phyloP scores from a whole-genome alignment of 1,284 basidiomycete genomes.

The Puccinia horiana region DNA sequence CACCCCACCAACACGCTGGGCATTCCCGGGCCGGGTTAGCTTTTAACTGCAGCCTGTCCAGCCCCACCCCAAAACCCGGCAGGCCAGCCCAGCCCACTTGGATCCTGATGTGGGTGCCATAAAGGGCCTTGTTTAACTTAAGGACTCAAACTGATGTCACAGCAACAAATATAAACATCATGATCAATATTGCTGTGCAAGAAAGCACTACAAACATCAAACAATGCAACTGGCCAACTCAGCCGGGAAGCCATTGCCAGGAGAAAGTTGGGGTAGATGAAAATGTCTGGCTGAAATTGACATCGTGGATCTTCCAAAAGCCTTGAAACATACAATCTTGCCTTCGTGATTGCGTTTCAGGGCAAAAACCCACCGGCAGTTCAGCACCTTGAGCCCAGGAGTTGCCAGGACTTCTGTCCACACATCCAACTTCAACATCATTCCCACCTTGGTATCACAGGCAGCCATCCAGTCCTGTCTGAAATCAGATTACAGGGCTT shows the following conservation, averaged over 20 bases:
- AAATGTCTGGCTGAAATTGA: constrained; percentile 17
- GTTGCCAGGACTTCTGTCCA: background rate
- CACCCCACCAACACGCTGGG: no score
- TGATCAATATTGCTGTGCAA: constrained; percentile 20
- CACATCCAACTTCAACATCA: background rate
- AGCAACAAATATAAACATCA: background rate
- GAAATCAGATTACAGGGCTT: background rate
- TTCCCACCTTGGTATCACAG: background rate
- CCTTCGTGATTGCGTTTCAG: background rate
- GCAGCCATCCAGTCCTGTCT: background rate
- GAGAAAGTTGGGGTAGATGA: constrained; percentile 21
- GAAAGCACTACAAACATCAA: constrained; percentile 26
- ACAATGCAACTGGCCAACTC: background rate
- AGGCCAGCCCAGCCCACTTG: no score
- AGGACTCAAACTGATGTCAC: background rate
- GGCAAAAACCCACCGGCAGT: constrained; percentile 6
- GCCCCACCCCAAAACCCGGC: no score
- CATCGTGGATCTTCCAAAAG: background rate
- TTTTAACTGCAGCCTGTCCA: no score
- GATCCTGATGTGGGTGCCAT: no score
- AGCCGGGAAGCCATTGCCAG: background rate
- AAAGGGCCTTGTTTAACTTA: constrained; percentile 4
- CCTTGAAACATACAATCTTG: background rate
- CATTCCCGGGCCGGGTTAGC: no score
- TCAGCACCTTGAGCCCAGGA: background rate